Evolutionary conservation across 148 eudicot genomes (phyloP), one percentile per base, ranked within the genome.

Genomic region (Chenopodium formosanum): DNA sequence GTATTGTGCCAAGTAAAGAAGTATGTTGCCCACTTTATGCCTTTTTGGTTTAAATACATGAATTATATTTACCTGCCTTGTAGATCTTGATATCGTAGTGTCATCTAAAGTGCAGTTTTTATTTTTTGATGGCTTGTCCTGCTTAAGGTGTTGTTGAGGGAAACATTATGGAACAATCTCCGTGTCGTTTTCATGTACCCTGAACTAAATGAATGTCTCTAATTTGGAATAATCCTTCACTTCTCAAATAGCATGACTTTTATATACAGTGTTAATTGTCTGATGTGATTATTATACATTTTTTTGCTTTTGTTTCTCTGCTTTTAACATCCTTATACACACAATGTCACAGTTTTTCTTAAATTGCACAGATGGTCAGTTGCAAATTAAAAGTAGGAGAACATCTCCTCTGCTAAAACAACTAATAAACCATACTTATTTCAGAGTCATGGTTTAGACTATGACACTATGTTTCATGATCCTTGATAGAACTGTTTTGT

Each of bases 271-370:
- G 48, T 48, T 11, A 69, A 25, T 70, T n/a, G 75, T 25, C 23
- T 79, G 37, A 70, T 70, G 44, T 29, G 48, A 79, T 20, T 69
- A 48, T 78, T 17, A 32, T 32, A 52, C 48, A 32, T 48, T 67
- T 37, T 23, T 6, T 7, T 64, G 56, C 13, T 44, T 77, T n/a
- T 64, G 56, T 27, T 44, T 77, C 48, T 77, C 32, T 63, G 32
- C 56, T 63, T 67, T 12, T 60, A 20, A 34, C 66, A 7, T 46
- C 22, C 64, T 2, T 20, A 2, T 53, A 34, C 68, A 34, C 29
- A 17, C 19, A 1, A 14, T 56, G 62, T 56, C 62, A 56, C 19
- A 17, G 6, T 19, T 2, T 13, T 1, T 9, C 4, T 27, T 22
- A 1, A n/a, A 48, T 16, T 6, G 40, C 25, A 75, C 40, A 5